Base-by-base conservation (phyloP, 2,329 filamentous ascomycete genomes). In the Diplodia intermedia region DNA sequence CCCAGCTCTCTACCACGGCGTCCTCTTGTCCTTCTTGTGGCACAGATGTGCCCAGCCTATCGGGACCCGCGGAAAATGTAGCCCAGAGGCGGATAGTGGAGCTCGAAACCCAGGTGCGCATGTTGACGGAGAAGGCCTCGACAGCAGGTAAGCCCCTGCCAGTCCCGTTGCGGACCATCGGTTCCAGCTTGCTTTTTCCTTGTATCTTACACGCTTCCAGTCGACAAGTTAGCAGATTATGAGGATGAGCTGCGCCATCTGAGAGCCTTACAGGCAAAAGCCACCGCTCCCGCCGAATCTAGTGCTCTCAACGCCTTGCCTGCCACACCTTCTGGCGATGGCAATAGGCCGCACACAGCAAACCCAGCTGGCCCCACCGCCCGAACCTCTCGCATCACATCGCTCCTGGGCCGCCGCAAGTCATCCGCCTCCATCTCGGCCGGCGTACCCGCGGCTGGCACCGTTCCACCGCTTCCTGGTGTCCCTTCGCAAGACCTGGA, bases 191-290 rank as follows among this genome's bases (percentile, higher is more conserved):
- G 23, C 18, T 18, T 26, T 33, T 60, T 14, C 15, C 26, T 61
- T 31, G 40, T 38, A 40, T 33, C 70, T 70, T 63, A 69, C 62
- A 26, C 20, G 15, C 36, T n/a, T 47, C 66, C 29, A 86, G 85
- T 83, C 60, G 82, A 84, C 71, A 87, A 82, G 75, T 83, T 88
- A 70, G 90, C 91, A 75, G 90, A 93, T 81, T 93, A 93, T 83
- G 91, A 94, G 80, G 91, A 93, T 78, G 90, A 93, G 77, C 85
- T 93, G 50, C 83, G 87, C 54, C 82, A 79, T 54, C 82, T 93
- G 66, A 87, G 87, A 71, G 80, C 79, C 74, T 75, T 72, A 62
- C 76, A 72, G 71, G 72, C 71, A 60, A 72, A 66, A 55, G 69
- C 47, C 9, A 18, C 33, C 14, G 36, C 36, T 38, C 33, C 26